Evolutionary conservation across 306 rosid genomes (phyloP).

Genomic region (Vigna unguiculata): DNA sequence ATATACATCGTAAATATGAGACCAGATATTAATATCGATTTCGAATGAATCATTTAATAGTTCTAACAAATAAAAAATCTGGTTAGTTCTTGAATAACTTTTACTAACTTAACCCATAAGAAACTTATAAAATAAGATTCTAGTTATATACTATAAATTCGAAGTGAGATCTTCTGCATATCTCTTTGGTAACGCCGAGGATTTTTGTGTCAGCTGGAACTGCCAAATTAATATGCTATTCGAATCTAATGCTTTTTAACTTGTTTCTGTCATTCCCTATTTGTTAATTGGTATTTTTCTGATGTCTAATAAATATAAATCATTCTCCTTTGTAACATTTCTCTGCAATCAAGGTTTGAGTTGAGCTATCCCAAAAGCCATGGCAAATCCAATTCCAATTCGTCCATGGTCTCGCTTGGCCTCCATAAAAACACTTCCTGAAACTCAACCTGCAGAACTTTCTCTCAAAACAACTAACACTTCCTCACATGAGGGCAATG

Average conservation of each 20-base stretch:
- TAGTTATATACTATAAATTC: no score
- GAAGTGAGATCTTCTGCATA: no score
- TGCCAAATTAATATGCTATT: conserved; percentile 1
- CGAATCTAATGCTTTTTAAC: conserved; percentile 65
- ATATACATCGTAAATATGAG: no score
- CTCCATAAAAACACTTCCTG: conserved; percentile 30
- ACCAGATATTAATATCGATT: no score
- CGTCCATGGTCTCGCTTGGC: conserved; percentile 75
- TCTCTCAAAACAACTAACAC: not conserved
- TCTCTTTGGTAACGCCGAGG: no score
- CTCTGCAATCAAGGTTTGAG: not conserved
- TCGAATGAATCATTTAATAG: no score
- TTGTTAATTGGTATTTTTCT: no score
- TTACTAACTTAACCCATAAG: no score
- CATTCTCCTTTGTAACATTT: not conserved
- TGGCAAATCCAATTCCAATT: conserved; percentile 61
- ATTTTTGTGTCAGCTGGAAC: conserved; percentile 34
- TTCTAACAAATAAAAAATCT: no score
- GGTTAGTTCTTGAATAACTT: no score
- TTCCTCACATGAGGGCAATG: conserved; percentile 11
- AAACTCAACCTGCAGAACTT: not conserved
- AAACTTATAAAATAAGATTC: no score
- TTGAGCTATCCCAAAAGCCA: not conserved
- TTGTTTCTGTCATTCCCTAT: not conserved
- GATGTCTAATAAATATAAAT: not conserved